Evolutionary conservation across 2,329 filamentous ascomycete species (phyloP).

Genomic region (Ophiostoma perfectum): DNA sequence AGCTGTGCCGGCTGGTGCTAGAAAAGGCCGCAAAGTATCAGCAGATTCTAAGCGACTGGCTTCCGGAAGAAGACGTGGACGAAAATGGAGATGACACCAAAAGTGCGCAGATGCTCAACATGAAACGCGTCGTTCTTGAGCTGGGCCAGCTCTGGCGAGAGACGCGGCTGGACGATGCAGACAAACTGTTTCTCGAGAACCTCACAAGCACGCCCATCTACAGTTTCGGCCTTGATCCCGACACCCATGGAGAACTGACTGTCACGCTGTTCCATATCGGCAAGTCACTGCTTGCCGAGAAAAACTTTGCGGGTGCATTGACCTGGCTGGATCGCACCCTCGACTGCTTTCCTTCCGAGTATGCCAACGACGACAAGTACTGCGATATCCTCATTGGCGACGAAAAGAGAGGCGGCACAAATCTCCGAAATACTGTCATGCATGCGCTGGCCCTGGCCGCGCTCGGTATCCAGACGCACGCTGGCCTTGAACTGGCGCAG

Average conservation of each 20-base stretch:
- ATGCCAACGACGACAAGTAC: conserved; percentile 26
- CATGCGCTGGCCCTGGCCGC: conserved; percentile 57
- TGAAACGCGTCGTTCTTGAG: conserved; percentile 62
- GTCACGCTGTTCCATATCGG: conserved; percentile 71
- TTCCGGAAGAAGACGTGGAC: conserved; percentile 27
- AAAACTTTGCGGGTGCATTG: conserved; percentile 50
- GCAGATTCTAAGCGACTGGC: conserved; percentile 32
- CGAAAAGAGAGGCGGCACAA: conserved; percentile 27
- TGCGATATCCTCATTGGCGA: not conserved
- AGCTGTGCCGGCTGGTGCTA: conserved; percentile 56
- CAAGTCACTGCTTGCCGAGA: conserved; percentile 47
- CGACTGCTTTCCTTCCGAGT: conserved; percentile 51
- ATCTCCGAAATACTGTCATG: conserved; percentile 49
- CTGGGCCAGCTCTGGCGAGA: conserved; percentile 70
- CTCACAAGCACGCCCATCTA: conserved; percentile 46
- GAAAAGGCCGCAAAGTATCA: conserved; percentile 56
- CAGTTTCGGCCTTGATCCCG: conserved; percentile 38
- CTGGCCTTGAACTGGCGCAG: conserved; percentile 47
- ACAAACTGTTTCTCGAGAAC: conserved; percentile 59
- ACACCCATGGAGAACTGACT: conserved; percentile 55
- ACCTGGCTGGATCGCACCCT: conserved; percentile 71
- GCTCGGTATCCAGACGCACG: conserved; percentile 42
- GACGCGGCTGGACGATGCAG: conserved; percentile 65
- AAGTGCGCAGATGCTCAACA: conserved; percentile 37
- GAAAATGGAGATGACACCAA: not conserved